Evolutionary conservation across 2,329 filamentous ascomycete genomes (phyloP).

Genomic region (Ilyonectria mors-panacis): DNA sequence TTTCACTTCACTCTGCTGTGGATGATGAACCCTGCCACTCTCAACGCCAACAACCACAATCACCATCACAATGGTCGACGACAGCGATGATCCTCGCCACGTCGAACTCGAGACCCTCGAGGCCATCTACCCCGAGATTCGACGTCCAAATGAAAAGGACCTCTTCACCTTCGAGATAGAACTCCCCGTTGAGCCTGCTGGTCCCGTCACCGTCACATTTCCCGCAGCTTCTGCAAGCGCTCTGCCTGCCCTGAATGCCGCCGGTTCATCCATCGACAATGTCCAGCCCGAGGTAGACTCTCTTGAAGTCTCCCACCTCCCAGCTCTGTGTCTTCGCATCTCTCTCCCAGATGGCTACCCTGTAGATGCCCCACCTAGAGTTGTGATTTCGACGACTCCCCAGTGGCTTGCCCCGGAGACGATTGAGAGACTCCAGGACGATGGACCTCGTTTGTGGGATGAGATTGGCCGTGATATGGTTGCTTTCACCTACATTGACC

Average conservation of each 20-base stretch:
- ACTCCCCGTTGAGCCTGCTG: slow-evolving; percentile 69
- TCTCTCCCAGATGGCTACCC: slow-evolving; percentile 73
- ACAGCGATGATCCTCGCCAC: slow-evolving; percentile 67
- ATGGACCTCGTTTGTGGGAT: slow-evolving; percentile 72
- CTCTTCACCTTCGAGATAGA: slow-evolving; percentile 69
- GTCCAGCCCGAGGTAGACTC: slow-evolving; percentile 56
- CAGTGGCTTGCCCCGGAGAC: slow-evolving; percentile 69
- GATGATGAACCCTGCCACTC: slow-evolving; percentile 40
- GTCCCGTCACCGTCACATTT: slow-evolving; percentile 71
- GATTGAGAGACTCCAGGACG: slow-evolving; percentile 64
- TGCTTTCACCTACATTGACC: slow-evolving; percentile 75
- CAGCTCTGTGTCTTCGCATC: slow-evolving; percentile 69
- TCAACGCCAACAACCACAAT: slow-evolving; percentile 28
- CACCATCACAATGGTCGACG: slow-evolving; percentile 53
- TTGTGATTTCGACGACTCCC: slow-evolving; percentile 67
- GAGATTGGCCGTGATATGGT: slow-evolving; percentile 72
- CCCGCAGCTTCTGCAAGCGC: slow-evolving; percentile 58
- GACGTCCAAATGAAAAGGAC: slow-evolving; percentile 58
- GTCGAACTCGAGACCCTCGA: slow-evolving; percentile 73
- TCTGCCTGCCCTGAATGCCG: slow-evolving; percentile 31
- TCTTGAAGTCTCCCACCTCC: slow-evolving; percentile 70
- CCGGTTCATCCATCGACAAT: slow-evolving; percentile 30
- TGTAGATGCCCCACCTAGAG: slow-evolving; percentile 63
- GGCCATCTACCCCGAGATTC: slow-evolving; percentile 78
- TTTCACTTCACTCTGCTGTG: slow-evolving; percentile 8